Evolutionary conservation across 2,329 filamentous ascomycete species (phyloP).

Genomic region (Sarocladium kiliense): DNA sequence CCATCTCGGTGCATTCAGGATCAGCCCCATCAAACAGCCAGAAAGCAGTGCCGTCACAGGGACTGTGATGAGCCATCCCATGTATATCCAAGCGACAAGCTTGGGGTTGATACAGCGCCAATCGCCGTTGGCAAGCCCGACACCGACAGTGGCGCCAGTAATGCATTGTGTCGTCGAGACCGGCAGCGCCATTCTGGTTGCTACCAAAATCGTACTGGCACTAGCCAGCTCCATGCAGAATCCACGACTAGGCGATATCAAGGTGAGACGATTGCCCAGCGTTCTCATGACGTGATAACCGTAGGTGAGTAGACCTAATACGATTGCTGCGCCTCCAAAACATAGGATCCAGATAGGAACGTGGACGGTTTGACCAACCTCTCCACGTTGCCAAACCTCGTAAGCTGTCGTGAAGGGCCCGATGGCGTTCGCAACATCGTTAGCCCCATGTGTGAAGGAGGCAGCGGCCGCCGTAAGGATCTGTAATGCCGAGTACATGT

Average conservation of each 20-base stretch:
- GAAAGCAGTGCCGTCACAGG: constrained; percentile 44
- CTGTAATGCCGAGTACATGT: constrained; percentile 55
- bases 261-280: constrained; percentile 50
- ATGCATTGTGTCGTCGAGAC: constrained; percentile 40
- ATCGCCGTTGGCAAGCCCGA: constrained; percentile 46
- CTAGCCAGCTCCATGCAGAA: constrained; percentile 47
- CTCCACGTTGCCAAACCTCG: constrained; percentile 50
- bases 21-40: constrained; percentile 48
- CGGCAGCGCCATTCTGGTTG: constrained; percentile 35
- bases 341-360: constrained; percentile 46
- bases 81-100: constrained; percentile 40
- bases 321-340: constrained; percentile 42
- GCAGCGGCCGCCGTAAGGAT: constrained; percentile 56
- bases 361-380: constrained; percentile 26
- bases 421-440: constrained; percentile 59
- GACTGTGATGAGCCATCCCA: constrained; percentile 47
- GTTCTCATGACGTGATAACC: constrained; percentile 59
- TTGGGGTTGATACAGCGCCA: constrained; percentile 44
- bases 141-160: constrained; percentile 44
- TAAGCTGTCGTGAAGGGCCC: constrained; percentile 60
- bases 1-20: constrained; percentile 43
- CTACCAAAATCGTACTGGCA: constrained; percentile 48
- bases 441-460: constrained; percentile 61
- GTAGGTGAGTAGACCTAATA: constrained; percentile 55
- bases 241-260: constrained; percentile 48